These are phyloP conservation scores for Blastomyces silverae DNA, from an alignment of 2,329 filamentous ascomycete genomes.

Conservation along the genomic window DNA sequence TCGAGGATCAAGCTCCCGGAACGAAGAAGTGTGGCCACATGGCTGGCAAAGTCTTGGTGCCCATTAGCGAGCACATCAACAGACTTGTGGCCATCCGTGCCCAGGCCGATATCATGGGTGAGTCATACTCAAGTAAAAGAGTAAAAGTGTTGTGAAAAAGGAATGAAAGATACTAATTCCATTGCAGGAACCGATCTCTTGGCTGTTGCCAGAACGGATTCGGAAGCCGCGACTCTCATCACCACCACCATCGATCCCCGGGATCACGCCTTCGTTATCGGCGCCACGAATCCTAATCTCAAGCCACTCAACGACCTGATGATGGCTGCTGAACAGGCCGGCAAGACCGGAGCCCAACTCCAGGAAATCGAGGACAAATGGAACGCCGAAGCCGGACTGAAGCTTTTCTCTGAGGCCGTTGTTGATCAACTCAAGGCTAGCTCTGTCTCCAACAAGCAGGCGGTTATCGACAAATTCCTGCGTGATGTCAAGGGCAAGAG, in stretches of 20 bases:
- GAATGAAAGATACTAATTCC: conserved; percentile 13
- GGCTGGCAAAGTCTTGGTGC: conserved; percentile 96
- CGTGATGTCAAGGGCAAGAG: conserved; percentile 70
- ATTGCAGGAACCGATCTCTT: conserved; percentile 68
- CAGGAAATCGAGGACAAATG: conserved; percentile 91
- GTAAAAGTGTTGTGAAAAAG: neutral
- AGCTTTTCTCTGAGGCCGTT: conserved; percentile 87
- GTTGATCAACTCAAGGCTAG: conserved; percentile 69
- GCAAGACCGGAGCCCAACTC: conserved; percentile 72
- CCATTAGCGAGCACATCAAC: conserved; percentile 97
- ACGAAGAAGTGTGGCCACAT: conserved; percentile 99
- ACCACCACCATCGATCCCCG: conserved; percentile 92
- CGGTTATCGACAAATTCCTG: conserved; percentile 60
- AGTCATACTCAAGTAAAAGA: conserved; percentile 18
- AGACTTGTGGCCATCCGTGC: conserved; percentile 92
- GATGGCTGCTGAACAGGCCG: conserved; percentile 71
- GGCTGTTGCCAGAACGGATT: conserved; percentile 89
- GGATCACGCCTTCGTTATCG: conserved; percentile 90
- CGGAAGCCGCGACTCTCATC: conserved; percentile 95
- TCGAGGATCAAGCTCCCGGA: conserved; percentile 95
- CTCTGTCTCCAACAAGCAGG: conserved; percentile 58
- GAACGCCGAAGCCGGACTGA: conserved; percentile 69
- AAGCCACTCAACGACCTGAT: conserved; percentile 86
- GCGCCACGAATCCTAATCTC: conserved; percentile 75
- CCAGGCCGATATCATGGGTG: conserved; percentile 97